Base-by-base conservation (phyloP, 768 basidiomycete species). In the Rhodocollybia butyracea region DNA sequence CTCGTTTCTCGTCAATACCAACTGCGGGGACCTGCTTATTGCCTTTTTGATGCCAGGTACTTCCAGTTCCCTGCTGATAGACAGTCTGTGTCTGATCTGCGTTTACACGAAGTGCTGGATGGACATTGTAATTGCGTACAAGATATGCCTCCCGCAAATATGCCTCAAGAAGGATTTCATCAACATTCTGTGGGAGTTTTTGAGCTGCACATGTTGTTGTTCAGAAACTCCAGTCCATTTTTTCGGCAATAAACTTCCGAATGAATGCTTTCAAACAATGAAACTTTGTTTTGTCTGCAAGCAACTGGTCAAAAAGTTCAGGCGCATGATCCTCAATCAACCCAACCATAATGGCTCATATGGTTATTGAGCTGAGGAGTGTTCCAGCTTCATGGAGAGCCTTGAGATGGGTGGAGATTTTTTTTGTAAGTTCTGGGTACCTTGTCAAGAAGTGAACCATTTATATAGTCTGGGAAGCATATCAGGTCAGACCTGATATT, bases 121-220 rank as follows among this genome's bases (percentile, higher is more conserved):
- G 55, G 2, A 68, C 56, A 1, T 36, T 39, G 6, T 60, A 31
- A 0, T 66, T 46, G 2, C 54, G 21, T 12, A 66, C 61, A 0
- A 27, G 26, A 6, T 36, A 36, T 7, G 56, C 61, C 15, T 43
- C 42, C n/a, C 60, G 51, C 8, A 68, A 31, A 45, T 61, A 51
- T 0, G 61, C 48, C 2, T 52, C 26, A 3, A 52, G 41, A 26
- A 53, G 59, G 27, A 59, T 55, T 0, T 64, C 61, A 11, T 61
- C 57, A 1, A 51, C 57, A 46, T 71, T 51, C 1, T 6, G 38
- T 2, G 70, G 70, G 8, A 63, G 21, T 43, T 71, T 71, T 55
- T 71, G 70, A 5, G 62, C 66, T 0, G 70, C 68, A 34, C 61
- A 40, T 17, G 3, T 36, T 10, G 60, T 57, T 6, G 41, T 42